Evolutionary conservation across 2,329 filamentous ascomycete species (phyloP), one percentile per base, ranked within the genome.

Genomic region (Tolypocladium paradoxum): DNA sequence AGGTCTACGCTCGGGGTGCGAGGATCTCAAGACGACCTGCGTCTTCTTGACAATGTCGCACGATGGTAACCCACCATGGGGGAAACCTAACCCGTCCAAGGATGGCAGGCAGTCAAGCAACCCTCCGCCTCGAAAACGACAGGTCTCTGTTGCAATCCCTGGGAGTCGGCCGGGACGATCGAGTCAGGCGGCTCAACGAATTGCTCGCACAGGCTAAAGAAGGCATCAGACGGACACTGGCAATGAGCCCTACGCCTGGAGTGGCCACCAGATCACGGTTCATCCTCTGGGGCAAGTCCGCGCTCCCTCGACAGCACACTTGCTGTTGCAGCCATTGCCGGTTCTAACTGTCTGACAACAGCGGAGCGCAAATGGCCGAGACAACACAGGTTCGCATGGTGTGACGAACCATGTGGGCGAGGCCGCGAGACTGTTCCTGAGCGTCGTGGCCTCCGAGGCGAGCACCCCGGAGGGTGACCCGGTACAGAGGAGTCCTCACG

Each of bases 21-120:
- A 83, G 0, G 79, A 80, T 20, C 67, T 84, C 22, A 76, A 79
- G 62, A 76, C 70, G 54, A 87, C 82, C 0, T 78, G 84, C 54
- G 74, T 82, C 0, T 87, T 85, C 62, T 71, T 87, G 4, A 73
- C 85, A 61, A 85, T 86, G 81, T 81, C 78, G 2, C 82, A 86
- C 59, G 83, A 85, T 58, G 81, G 76, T 71, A 69, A 62, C 69
- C 62, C n/a, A n/a, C n/a, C n/a, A n/a, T n/a, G n/a, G n/a, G n/a
- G n/a, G n/a, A n/a, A n/a, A n/a, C n/a, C n/a, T n/a, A n/a, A n/a
- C n/a, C n/a, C n/a, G n/a, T n/a, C n/a, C n/a, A n/a, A n/a, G n/a
- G n/a, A n/a, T n/a, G n/a, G n/a, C 5, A 76, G 73, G 70, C 45
- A 82, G 82, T 59, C 80, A 86, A 65, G 82, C 79, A 1, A 75